Percentiles rank a stretch among this genome's conserved stretches.
phyloP scores from a whole-genome alignment of 164 flowering plant species.

The Chloranthus sessilifolius region DNA sequence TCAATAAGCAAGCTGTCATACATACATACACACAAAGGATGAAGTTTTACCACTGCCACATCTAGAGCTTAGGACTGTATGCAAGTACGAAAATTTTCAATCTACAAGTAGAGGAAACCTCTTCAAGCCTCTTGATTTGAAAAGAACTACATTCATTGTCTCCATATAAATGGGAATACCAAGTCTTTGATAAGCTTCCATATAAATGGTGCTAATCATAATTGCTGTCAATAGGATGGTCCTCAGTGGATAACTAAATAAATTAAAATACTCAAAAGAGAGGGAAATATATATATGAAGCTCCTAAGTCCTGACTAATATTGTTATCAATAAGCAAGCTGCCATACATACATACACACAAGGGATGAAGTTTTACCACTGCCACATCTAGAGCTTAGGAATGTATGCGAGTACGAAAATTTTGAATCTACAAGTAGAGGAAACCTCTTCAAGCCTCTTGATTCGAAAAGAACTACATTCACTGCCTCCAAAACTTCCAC shows the following conservation, averaged over 20 bases:
- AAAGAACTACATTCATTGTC: too few species aligned
- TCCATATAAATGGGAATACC: slow-evolving; percentile 47
- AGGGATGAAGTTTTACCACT: slow-evolving; percentile 35
- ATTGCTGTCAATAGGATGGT: slow-evolving; percentile 36
- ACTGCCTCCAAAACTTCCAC: slow-evolving; percentile 59
- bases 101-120: too few species aligned
- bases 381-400: slow-evolving; percentile 45
- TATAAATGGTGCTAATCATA: slow-evolving; percentile 58
- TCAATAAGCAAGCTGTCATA: too few species aligned
- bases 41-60: too few species aligned
- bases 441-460: slow-evolving; percentile 50
- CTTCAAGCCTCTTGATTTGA: too few species aligned
- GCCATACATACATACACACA: background rate
- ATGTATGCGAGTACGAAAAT: slow-evolving; percentile 55
- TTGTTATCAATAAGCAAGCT: background rate
- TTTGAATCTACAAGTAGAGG: slow-evolving; percentile 47
- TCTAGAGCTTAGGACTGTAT: too few species aligned
- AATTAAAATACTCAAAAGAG: too few species aligned
- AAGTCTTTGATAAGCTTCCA: slow-evolving; percentile 66
- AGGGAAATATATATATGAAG: too few species aligned
- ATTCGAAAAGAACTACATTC: slow-evolving; percentile 49
- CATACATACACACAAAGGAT: too few species aligned
- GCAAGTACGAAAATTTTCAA: too few species aligned
- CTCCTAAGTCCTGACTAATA: background rate
- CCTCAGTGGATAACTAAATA: too few species aligned